phyloP scores from a whole-genome alignment of 495 filamentous ascomycete genomes.

The Hypoxylon trugodes region DNA sequence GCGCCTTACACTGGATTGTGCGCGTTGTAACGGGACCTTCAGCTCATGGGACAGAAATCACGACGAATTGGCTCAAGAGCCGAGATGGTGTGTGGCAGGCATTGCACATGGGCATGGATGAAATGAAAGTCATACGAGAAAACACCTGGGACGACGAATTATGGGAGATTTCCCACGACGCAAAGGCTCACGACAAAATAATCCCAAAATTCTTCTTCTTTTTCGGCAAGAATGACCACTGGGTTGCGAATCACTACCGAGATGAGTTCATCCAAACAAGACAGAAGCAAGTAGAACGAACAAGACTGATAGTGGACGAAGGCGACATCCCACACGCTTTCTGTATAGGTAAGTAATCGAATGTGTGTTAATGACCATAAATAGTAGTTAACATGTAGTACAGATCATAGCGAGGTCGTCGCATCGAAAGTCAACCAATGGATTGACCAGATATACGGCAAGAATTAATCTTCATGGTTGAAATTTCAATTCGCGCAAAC shows the following conservation, averaged over 20 bases:
- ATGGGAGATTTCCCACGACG: slow-evolving; percentile 71
- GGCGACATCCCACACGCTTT: slow-evolving; percentile 81
- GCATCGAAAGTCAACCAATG: slow-evolving; percentile 71
- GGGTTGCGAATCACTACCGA: slow-evolving; percentile 80
- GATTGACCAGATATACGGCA: slow-evolving; percentile 64
- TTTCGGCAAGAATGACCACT: slow-evolving; percentile 79
- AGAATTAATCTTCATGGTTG: neutral
- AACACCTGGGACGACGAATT: slow-evolving; percentile 83
- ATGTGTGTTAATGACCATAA: neutral
- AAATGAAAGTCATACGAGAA: slow-evolving; percentile 77
- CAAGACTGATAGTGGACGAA: slow-evolving; percentile 77
- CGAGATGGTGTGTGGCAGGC: slow-evolving; percentile 73
- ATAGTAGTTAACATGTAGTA: slow-evolving; percentile 9
- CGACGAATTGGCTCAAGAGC: slow-evolving; percentile 68
- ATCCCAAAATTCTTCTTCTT: slow-evolving; percentile 75
- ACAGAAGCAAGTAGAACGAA: slow-evolving; percentile 55
- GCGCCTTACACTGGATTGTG: slow-evolving; percentile 55
- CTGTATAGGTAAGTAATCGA: slow-evolving; percentile 73
- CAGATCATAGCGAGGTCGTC: slow-evolving; percentile 69
- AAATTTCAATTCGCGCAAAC: too few relatives aligned
- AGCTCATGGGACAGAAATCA: slow-evolving; percentile 64
- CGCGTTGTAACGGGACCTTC: slow-evolving; percentile 62
- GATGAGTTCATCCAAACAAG: slow-evolving; percentile 73
- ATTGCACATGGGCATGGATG: slow-evolving; percentile 68
- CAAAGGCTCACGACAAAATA: slow-evolving; percentile 37